phyloP scores from a whole-genome alignment of 768 basidiomycete species.

The Mycena amicta region DNA sequence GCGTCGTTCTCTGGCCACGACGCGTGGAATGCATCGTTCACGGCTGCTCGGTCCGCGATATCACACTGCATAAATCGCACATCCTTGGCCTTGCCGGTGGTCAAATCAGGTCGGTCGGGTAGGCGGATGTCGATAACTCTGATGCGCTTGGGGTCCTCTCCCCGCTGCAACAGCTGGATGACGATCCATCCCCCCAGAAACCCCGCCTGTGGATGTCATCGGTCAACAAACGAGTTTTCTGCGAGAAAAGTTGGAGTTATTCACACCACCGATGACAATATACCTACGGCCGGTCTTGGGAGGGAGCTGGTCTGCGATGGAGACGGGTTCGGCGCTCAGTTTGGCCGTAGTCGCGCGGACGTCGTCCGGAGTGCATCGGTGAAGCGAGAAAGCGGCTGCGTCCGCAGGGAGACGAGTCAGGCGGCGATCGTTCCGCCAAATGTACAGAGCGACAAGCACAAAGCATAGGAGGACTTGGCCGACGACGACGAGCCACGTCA shows the following conservation, averaged over 20 bases:
- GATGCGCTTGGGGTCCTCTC: slow-evolving; percentile 67
- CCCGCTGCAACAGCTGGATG: slow-evolving; percentile 64
- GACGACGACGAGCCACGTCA: slow-evolving; percentile 1
- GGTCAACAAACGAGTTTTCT: background rate
- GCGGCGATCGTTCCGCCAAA: slow-evolving; percentile 55
- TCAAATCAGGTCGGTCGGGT: slow-evolving; percentile 60
- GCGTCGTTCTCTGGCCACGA: slow-evolving; percentile 55
- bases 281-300: slow-evolving; percentile 74
- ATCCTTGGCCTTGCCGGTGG: slow-evolving; percentile 50
- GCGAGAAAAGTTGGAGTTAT: slow-evolving; percentile 25
- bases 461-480: background rate
- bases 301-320: slow-evolving; percentile 52
- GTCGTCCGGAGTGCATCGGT: slow-evolving; percentile 48
- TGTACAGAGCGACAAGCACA: slow-evolving; percentile 36
- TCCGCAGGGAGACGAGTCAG: slow-evolving; percentile 52
- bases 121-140: slow-evolving; percentile 68
- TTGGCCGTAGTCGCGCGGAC: slow-evolving; percentile 40
- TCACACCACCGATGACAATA: slow-evolving; percentile 75
- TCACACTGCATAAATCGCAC: slow-evolving; percentile 64
- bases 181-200: slow-evolving; percentile 83
- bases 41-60: slow-evolving; percentile 53
- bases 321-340: slow-evolving; percentile 36
- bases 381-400: slow-evolving; percentile 52
- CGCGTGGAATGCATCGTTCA: slow-evolving; percentile 62
- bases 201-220: slow-evolving; percentile 51